phyloP scores from a whole-genome alignment of 192 early-diverging fungal species.

The Phycomyces blakesleeanus region DNA sequence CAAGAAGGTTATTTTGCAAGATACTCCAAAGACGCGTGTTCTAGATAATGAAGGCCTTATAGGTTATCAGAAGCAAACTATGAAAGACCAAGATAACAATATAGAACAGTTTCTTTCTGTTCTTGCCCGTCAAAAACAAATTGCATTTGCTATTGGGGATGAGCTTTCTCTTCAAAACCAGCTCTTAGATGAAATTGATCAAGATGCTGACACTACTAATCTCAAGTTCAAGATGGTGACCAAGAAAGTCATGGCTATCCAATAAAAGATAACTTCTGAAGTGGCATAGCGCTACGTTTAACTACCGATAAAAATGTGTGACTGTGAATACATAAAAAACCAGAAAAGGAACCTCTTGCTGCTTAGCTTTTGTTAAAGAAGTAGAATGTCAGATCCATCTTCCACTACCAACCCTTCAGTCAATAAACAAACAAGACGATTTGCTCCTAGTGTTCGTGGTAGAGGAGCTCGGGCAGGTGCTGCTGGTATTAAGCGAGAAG shows the following conservation, averaged over 20 bases:
- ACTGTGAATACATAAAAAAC: no score
- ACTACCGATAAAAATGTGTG: no score
- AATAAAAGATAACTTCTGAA: conserved; percentile 21
- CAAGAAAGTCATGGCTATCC: conserved; percentile 75
- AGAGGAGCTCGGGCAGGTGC: background rate
- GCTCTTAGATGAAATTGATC: conserved; percentile 79
- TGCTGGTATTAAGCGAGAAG: background rate
- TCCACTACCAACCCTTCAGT: conserved; percentile 10
- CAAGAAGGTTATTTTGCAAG: conserved; percentile 20
- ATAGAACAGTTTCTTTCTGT: conserved; percentile 71
- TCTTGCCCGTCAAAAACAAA: conserved; percentile 77
- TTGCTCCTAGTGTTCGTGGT: conserved; percentile 20
- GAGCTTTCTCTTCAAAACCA: conserved; percentile 92
- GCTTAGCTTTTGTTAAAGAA: background rate
- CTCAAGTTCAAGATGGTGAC: conserved; percentile 70
- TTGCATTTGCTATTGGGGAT: conserved; percentile 83
- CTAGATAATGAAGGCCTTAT: conserved; percentile 75
- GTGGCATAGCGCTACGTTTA: no score
- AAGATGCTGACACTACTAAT: conserved; percentile 69
- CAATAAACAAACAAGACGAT: conserved; percentile 21
- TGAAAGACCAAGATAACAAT: conserved; percentile 79
- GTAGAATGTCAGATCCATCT: conserved; percentile 14
- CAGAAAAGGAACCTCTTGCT: background rate
- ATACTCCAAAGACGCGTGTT: conserved; percentile 76
- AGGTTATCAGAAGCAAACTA: conserved; percentile 68